A percentile compares a stretch with the other conserved stretches of the same genome.
phyloP scores from a whole-genome alignment of 1,139 yeast species.

The Lodderomyces parapsilosis region DNA sequence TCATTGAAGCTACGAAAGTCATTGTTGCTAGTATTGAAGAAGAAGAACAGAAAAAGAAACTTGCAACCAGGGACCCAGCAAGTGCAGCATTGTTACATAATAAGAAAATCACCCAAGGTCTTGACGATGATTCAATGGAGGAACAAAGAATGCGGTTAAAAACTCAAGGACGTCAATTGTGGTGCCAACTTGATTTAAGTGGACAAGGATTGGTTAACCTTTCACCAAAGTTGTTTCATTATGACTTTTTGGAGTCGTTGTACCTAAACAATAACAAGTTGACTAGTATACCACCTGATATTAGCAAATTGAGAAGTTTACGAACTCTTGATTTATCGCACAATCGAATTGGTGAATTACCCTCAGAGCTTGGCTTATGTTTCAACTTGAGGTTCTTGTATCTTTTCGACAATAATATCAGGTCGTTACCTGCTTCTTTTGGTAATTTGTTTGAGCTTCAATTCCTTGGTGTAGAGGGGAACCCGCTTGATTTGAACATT shows the following conservation, averaged over 20 bases:
- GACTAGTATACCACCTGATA: slow-evolving; percentile 63
- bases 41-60: slow-evolving; percentile 32
- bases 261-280: slow-evolving; percentile 86
- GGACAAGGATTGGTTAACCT: slow-evolving; percentile 80
- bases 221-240: slow-evolving; percentile 74
- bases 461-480: slow-evolving; percentile 91
- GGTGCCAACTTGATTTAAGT: slow-evolving; percentile 93
- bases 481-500: slow-evolving; percentile 68
- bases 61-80: slow-evolving; percentile 21
- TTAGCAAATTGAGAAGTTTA: slow-evolving; percentile 68
- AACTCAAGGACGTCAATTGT: slow-evolving; percentile 73
- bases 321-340: slow-evolving; percentile 84
- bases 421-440: slow-evolving; percentile 75
- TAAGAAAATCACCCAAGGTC: slow-evolving; percentile 54
- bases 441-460: slow-evolving; percentile 85
- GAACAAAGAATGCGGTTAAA: slow-evolving; percentile 72
- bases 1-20: slow-evolving; percentile 57
- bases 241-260: slow-evolving; percentile 81
- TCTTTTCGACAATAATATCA: slow-evolving; percentile 82
- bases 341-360: slow-evolving; percentile 69
- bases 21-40: slow-evolving; percentile 46
- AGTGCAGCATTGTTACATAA: slow-evolving; percentile 54
- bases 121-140: slow-evolving; percentile 74
- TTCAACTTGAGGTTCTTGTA: slow-evolving; percentile 78
- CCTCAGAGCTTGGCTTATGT: slow-evolving; percentile 80